Percentiles rank a stretch among this genome's conserved stretches.
Evolutionary conservation across 768 basidiomycete species (phyloP).

Genomic region (Strobilomyces echinocephalus): DNA sequence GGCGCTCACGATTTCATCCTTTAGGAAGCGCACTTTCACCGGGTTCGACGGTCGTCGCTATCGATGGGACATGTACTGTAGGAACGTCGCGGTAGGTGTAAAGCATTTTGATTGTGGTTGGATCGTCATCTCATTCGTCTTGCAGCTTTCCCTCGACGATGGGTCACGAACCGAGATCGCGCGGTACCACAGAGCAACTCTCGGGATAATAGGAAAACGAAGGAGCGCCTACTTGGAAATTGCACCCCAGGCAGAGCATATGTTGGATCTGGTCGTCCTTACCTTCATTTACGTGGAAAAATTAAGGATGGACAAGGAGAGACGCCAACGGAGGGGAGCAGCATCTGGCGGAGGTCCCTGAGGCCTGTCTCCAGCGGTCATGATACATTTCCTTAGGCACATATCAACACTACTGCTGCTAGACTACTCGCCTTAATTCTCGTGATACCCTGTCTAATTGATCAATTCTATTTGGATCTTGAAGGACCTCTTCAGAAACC

Average conservation of each 20-base stretch:
- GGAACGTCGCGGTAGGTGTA: conserved; percentile 12
- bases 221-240: conserved; percentile 21
- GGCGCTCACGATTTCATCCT: neutral
- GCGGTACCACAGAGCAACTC: conserved; percentile 20
- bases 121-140: neutral
- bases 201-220: conserved; percentile 24
- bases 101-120: neutral
- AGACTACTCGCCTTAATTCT: neutral
- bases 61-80: conserved; percentile 25
- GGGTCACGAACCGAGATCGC: conserved; percentile 11
- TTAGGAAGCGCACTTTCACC: conserved; percentile 26
- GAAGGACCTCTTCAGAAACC: neutral
- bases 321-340: neutral
- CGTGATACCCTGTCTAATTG: neutral
- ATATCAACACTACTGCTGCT: neutral
- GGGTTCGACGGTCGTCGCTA: conserved; percentile 32
- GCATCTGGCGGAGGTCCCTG: conserved; percentile 15
- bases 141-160: conserved; percentile 21
- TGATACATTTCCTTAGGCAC: neutral
- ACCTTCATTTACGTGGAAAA: conserved; percentile 32
- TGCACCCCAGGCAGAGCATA: conserved; percentile 17
- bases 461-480: too few species aligned
- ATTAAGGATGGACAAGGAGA: conserved; percentile 24
- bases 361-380: neutral
- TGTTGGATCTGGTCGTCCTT: conserved; percentile 24